A percentile compares a stretch with the other conserved stretches of the same genome.
Conservation (phyloP, 345 rosid genomes). For the Boechera stricta region DNA sequence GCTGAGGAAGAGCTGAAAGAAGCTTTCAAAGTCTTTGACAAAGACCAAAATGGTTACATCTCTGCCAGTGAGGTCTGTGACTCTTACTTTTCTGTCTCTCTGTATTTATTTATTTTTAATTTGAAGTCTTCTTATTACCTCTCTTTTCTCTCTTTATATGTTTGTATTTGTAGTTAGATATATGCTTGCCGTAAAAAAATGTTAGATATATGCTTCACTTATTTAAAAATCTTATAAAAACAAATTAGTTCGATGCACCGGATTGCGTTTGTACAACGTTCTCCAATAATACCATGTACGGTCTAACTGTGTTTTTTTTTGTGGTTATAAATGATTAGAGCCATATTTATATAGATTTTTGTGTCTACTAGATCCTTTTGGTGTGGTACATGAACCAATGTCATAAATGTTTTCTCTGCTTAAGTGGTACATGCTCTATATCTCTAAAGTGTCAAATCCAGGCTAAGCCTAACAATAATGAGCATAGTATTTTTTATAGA, state of each 20-base stretch:
- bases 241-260: constrained; percentile 11
- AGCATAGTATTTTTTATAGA: neutral
- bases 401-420: constrained; percentile 14
- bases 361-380: neutral
- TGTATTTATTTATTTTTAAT: neutral
- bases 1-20: constrained; percentile 61
- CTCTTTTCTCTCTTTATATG: too few species aligned
- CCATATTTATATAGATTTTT: constrained; percentile 1
- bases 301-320: constrained; percentile 30
- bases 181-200: too few species aligned
- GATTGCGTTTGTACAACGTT: constrained; percentile 37
- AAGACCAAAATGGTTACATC: constrained; percentile 70
- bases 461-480: constrained; percentile 20
- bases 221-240: neutral
- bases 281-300: constrained; percentile 42
- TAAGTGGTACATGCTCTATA: constrained; percentile 28
- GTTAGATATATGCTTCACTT: neutral
- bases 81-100: neutral
- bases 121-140: too few species aligned
- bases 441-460: constrained; percentile 19
- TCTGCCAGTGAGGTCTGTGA: constrained; percentile 63
- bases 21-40: constrained; percentile 73
- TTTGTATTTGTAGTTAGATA: too few species aligned
- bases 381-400: constrained; percentile 20
- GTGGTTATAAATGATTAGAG: constrained; percentile 33